Evolutionary conservation across 1,284 basidiomycete species (phyloP).

Genomic region (Cryptococcus sp.): DNA sequence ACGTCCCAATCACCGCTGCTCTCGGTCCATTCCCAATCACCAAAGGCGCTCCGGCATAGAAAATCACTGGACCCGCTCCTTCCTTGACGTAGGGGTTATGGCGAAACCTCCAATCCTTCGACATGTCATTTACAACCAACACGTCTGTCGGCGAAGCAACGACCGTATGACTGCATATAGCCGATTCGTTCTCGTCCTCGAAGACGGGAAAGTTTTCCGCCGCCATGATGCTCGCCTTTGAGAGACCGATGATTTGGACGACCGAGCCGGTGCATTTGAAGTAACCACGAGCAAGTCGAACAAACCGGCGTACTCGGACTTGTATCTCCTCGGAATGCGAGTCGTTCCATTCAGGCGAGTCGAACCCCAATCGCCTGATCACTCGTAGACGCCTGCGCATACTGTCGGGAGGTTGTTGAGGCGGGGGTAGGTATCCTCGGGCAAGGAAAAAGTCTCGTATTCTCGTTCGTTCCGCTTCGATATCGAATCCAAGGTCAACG

Average conservation of each 20-base stretch:
- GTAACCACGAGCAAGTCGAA: constrained; percentile 25
- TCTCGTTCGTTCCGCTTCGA: constrained; percentile 18
- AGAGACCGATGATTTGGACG: constrained; percentile 29
- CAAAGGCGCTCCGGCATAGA: constrained; percentile 32
- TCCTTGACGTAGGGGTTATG: constrained; percentile 25
- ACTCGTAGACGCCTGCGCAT: constrained; percentile 27
- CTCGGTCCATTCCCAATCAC: constrained; percentile 16
- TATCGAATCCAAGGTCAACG: constrained; percentile 16
- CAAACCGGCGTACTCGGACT: constrained; percentile 30
- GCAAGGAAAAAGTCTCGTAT: constrained; percentile 26
- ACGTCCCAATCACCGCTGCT: constrained; percentile 23
- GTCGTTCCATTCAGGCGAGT: constrained; percentile 13
- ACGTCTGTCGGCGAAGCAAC: constrained; percentile 16
- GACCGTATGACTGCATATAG: constrained; percentile 33
- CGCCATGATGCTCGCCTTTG: constrained; percentile 8
- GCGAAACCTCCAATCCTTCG: constrained; percentile 27
- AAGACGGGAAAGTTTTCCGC: constrained; percentile 21
- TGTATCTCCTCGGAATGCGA: not conserved
- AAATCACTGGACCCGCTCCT: constrained; percentile 13
- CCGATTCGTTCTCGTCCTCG: constrained; percentile 22
- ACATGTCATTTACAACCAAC: constrained; percentile 20
- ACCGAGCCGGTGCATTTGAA: constrained; percentile 26
- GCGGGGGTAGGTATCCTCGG: constrained; percentile 34
- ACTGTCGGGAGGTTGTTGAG: constrained; percentile 25
- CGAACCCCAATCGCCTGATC: constrained; percentile 34